Base-by-base conservation (phyloP, 2,329 filamentous ascomycete genomes). In the Ceratocystis huliohia region DNA sequence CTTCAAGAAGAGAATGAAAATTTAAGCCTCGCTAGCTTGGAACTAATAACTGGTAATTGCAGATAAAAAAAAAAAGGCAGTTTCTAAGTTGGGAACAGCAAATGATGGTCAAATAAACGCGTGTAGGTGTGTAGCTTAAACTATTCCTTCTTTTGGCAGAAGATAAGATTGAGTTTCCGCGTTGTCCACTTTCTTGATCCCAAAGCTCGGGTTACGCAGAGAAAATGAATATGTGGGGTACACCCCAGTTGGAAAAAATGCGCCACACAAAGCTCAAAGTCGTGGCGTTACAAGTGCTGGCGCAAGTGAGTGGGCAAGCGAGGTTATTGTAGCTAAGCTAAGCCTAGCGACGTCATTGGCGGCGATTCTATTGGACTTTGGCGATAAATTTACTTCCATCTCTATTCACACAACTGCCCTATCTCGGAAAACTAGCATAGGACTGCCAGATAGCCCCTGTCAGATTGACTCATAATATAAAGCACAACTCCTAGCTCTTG, bases 191-290 rank as follows among this genome's bases (percentile, higher is more conserved):
- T 22, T 50, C 33, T 20, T 8, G 46, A 41, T 41, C 37, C 46
- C 46, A 20, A 53, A 53, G 48, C 48, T 53, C 48, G 8, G 48
- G 48, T 53, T 53, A 53, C 48, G 48, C 48, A 53, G 48, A 25
- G 48, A 25, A 53, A 53, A 7, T 25, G 20, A 13, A 53, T 10
- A 53, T 53, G 48, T 53, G 48, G 48, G 48, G 48, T 25, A 17
- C 6, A 8, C 48, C 20, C 13, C 20, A 25, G 20, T 4, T 10
- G 37, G 37, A 3, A 41, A 41, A 41, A 37, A 13, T 13, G 37
- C 48, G 48, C 48, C 48, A 53, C 46, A 50, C 45, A 41, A 13
- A 13, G 37, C 37, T 13, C 37, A 41, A 13, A 41, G 37, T 41
- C 37, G 37, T 41, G 37, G 37, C 37, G 37, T 41, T 41, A 13